A percentile compares a stretch with the other conserved stretches of the same genome.
Conservation (phyloP, 371 early-diverging fungal genomes). For the Mucor saturninus region DNA sequence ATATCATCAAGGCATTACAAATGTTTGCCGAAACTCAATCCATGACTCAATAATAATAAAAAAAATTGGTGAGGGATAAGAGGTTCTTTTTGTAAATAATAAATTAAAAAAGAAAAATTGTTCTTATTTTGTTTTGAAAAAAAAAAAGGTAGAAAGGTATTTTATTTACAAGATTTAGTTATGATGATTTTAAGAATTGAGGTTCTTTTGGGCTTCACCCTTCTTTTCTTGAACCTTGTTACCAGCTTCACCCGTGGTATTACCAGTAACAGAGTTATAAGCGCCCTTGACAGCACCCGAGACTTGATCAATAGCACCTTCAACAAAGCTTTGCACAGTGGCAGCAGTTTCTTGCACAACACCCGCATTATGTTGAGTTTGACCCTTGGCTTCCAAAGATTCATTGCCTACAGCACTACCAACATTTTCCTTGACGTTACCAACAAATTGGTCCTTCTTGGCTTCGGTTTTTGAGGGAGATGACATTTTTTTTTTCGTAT, state of each 20-base stretch:
- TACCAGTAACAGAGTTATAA: constrained; percentile 23
- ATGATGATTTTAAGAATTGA: constrained; percentile 14
- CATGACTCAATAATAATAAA: not conserved
- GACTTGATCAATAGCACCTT: constrained; percentile 21
- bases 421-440: constrained; percentile 43
- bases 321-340: constrained; percentile 16
- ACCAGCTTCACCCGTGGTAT: constrained; percentile 16
- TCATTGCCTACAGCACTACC: constrained; percentile 48
- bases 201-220: constrained; percentile 25
- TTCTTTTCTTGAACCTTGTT: constrained; percentile 24
- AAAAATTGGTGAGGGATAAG: too few relatives aligned
- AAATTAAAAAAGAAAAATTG: too few relatives aligned
- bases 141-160: too few relatives aligned
- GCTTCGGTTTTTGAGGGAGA: constrained; percentile 25
- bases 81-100: too few relatives aligned
- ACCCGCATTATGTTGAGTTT: constrained; percentile 16
- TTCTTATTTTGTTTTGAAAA: too few relatives aligned
- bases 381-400: constrained; percentile 44
- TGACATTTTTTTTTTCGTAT: not conserved
- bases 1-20: constrained; percentile 65
- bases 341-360: constrained; percentile 22
- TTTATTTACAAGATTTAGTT: too few relatives aligned
- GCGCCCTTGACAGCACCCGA: constrained; percentile 25
- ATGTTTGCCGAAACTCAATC: constrained; percentile 58
- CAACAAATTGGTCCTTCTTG: constrained; percentile 35